These are phyloP conservation scores for Trichosporon inkin DNA, from an alignment of 1,284 basidiomycete genomes.

Conservation along the genomic window DNA sequence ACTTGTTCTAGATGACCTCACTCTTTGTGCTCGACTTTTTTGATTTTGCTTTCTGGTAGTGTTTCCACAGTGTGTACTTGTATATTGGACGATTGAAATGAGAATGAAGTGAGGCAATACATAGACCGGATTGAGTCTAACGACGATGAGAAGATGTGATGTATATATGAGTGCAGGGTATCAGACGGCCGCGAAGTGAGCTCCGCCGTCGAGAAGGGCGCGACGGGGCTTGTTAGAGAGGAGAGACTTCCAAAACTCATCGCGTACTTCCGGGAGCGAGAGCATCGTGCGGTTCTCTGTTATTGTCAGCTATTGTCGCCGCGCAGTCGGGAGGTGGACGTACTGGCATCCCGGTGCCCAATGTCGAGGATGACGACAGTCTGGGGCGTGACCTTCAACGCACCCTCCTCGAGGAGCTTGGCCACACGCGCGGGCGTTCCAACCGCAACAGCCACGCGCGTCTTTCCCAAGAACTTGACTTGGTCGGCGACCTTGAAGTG, in stretches of 20 bases:
- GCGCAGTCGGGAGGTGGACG: slow-evolving; percentile 13
- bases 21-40: neutral
- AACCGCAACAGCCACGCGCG: slow-evolving; percentile 48
- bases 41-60: neutral
- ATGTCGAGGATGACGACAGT: slow-evolving; percentile 48
- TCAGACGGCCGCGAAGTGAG: neutral
- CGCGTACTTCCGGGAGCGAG: slow-evolving; percentile 47
- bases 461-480: slow-evolving; percentile 47
- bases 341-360: slow-evolving; percentile 43
- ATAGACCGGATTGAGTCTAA: neutral
- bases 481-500: slow-evolving; percentile 51
- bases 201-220: slow-evolving; percentile 31
- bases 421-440: slow-evolving; percentile 50
- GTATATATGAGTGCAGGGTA: neutral
- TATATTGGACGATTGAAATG: neutral
- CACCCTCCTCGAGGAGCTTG: slow-evolving; percentile 47
- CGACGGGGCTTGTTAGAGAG: slow-evolving; percentile 39
- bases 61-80: neutral
- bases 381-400: slow-evolving; percentile 40
- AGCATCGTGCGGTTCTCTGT: slow-evolving; percentile 49
- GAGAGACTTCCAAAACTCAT: slow-evolving; percentile 48
- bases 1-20: slow-evolving; percentile 19
- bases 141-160: neutral
- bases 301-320: neutral
- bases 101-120: slow-evolving; percentile 1